These are phyloP conservation scores for Aspergillus bridgeri DNA, from an alignment of 495 filamentous ascomycete genomes.

Conservation along the genomic window DNA sequence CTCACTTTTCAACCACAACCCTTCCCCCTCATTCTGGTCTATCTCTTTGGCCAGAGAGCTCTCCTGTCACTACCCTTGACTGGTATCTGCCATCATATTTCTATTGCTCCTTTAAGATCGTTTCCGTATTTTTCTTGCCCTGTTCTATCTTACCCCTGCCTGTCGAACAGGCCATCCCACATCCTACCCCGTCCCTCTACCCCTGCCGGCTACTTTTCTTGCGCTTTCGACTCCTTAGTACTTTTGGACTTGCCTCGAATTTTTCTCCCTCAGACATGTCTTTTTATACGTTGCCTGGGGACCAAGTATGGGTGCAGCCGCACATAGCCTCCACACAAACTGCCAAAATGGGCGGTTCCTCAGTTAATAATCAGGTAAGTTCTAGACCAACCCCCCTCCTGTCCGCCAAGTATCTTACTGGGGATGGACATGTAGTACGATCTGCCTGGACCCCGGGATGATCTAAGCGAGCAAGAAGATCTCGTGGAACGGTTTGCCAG, in stretches of 20 bases:
- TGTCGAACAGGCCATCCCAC: too few relatives aligned
- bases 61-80: too few relatives aligned
- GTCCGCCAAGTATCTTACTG: slow-evolving; percentile 10
- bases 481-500: slow-evolving; percentile 64
- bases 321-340: background rate
- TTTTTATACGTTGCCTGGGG: background rate
- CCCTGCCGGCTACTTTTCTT: too few relatives aligned
- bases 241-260: too few relatives aligned
- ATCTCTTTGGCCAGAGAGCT: background rate
- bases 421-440: slow-evolving; percentile 29
- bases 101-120: too few relatives aligned
- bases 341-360: background rate
- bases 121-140: too few relatives aligned
- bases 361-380: slow-evolving; percentile 27
- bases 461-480: slow-evolving; percentile 58
- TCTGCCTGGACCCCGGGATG: slow-evolving; percentile 38
- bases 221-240: too few relatives aligned
- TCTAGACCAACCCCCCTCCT: slow-evolving; percentile 1
- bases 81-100: too few relatives aligned
- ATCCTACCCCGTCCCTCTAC: too few relatives aligned
- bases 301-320: background rate
- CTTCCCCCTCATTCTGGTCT: background rate
- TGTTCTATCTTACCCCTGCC: too few relatives aligned
- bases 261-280: background rate
- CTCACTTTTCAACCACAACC: background rate